phyloP scores from a whole-genome alignment of 768 basidiomycete species.

The Trametes cubensis region DNA sequence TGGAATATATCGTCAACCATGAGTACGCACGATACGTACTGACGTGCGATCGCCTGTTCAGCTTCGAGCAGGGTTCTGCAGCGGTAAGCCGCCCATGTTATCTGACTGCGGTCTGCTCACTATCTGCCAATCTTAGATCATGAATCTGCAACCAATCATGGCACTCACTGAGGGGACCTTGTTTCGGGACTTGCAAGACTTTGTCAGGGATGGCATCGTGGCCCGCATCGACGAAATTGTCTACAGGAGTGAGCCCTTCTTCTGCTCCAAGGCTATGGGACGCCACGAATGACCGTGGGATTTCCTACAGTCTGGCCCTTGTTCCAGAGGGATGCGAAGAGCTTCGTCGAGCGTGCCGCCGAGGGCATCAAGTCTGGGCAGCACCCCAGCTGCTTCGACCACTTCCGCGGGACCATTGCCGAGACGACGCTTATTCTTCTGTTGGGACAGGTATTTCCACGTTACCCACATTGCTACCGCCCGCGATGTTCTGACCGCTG shows the following conservation, averaged over 20 bases:
- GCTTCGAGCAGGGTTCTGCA: conserved; percentile 39
- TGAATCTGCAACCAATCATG: conserved; percentile 37
- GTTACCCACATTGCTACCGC: background rate
- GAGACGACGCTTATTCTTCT: conserved; percentile 37
- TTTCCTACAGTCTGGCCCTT: conserved; percentile 22
- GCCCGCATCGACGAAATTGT: conserved; percentile 32
- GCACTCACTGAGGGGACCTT: conserved; percentile 31
- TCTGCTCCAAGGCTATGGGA: background rate
- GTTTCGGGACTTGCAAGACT: conserved; percentile 35
- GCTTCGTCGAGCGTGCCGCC: conserved; percentile 21
- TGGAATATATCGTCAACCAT: conserved; percentile 40
- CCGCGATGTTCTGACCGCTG: conserved; percentile 3
- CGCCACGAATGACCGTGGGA: background rate
- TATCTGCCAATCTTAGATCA: conserved; percentile 25
- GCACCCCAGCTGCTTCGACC: conserved; percentile 33
- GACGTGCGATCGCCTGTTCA: conserved; percentile 35
- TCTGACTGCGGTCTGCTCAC: background rate
- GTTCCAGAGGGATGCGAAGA: conserved; percentile 31
- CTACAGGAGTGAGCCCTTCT: conserved; percentile 17
- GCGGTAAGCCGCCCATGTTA: conserved; percentile 25
- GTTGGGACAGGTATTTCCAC: conserved; percentile 33
- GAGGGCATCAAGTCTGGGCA: conserved; percentile 10
- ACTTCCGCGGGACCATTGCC: conserved; percentile 35
- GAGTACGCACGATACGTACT: conserved; percentile 34
- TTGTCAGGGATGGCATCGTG: conserved; percentile 35